Evolutionary conservation across 768 basidiomycete genomes (phyloP).

Genomic region (Agrocybe chaxingu): DNA sequence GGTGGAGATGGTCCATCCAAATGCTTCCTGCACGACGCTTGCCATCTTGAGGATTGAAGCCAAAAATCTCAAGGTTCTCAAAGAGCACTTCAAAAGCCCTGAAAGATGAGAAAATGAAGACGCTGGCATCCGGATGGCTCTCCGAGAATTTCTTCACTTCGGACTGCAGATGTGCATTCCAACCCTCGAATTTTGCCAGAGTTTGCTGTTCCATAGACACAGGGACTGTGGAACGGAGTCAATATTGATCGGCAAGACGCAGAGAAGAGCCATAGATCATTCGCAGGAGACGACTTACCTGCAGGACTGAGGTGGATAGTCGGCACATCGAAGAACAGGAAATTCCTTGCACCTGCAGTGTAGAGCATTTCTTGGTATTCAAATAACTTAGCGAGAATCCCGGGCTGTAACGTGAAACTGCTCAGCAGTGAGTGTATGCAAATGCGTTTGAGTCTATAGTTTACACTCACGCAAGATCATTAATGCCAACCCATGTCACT

Average conservation of each 20-base stretch:
- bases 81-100: constrained; percentile 43
- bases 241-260: not conserved
- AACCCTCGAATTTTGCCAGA: constrained; percentile 21
- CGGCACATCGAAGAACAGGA: constrained; percentile 59
- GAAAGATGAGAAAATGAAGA: constrained; percentile 48
- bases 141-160: constrained; percentile 31
- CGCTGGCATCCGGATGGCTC: constrained; percentile 40
- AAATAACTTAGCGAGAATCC: constrained; percentile 33
- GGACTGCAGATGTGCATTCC: constrained; percentile 43
- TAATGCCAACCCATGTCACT: constrained; percentile 71
- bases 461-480: constrained; percentile 52
- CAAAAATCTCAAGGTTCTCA: constrained; percentile 39
- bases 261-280: not conserved
- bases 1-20: constrained; percentile 55
- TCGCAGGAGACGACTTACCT: constrained; percentile 21
- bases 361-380: constrained; percentile 46
- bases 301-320: constrained; percentile 50
- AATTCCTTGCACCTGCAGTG: constrained; percentile 46
- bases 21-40: constrained; percentile 32
- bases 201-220: not conserved
- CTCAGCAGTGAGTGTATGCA: too few species aligned
- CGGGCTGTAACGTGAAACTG: not conserved
- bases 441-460: not conserved
- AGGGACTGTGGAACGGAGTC: not conserved
- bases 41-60: constrained; percentile 32